phyloP scores from a whole-genome alignment of 176 grass and related monocot species.

The Lolium rigidum region DNA sequence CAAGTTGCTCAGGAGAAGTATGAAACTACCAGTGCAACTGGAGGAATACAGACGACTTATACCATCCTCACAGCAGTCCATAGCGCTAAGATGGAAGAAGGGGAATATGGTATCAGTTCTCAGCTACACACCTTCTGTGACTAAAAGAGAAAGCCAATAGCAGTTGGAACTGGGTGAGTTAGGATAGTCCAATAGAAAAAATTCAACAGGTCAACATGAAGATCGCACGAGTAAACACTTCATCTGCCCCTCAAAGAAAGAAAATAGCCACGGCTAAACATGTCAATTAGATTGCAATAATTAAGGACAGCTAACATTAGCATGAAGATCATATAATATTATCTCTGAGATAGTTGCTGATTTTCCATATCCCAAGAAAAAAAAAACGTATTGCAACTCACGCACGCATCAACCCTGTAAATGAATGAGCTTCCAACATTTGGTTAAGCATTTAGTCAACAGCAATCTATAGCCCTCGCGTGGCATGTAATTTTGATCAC shows the following conservation, averaged over 20 bases:
- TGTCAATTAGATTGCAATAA: conserved; percentile 6
- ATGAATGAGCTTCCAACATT: conserved; percentile 1
- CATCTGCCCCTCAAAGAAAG: neutral
- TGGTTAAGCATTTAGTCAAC: conserved; percentile 1
- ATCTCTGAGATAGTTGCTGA: neutral
- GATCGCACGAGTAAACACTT: conserved; percentile 18
- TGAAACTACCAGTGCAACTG: neutral
- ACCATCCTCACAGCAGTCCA: neutral
- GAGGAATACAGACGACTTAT: neutral
- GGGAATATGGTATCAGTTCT: neutral
- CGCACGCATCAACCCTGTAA: neutral
- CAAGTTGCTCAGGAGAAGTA: conserved; percentile 8
- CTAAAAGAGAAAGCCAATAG: neutral
- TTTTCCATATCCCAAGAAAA: conserved; percentile 5
- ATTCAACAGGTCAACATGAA: conserved; percentile 25
- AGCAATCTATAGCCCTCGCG: neutral
- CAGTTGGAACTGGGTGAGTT: neutral
- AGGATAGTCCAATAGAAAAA: neutral
- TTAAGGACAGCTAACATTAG: conserved; percentile 9
- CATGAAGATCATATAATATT: conserved; percentile 6
- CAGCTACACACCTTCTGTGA: neutral
- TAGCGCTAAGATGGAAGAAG: neutral
- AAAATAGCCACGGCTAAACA: neutral
- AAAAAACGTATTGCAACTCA: neutral
- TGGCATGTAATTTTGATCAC: conserved; percentile 13